Conservation (phyloP, 208 protist species). For the Wallacemonas sp. region DNA sequence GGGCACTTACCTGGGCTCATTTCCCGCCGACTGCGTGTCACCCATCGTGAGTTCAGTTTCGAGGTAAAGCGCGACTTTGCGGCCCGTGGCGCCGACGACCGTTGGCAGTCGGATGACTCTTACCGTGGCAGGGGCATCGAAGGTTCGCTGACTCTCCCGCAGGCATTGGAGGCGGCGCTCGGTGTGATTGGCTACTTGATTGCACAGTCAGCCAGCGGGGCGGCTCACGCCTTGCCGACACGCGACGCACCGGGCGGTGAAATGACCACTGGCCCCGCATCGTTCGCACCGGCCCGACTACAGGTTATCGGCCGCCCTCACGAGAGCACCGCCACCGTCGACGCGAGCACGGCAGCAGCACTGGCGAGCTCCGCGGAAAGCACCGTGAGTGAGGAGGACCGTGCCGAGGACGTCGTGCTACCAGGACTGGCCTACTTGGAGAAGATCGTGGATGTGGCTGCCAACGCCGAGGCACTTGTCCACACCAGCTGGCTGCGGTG, state of each 20-base stretch:
- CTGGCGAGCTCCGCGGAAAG: conserved; percentile 1
- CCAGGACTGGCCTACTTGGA: conserved; percentile 74
- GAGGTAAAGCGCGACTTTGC: conserved; percentile 61
- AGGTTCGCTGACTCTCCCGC: conserved; percentile 25
- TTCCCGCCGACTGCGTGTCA: conserved; percentile 24
- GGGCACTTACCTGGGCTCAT: conserved; percentile 48
- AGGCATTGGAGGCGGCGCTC: conserved; percentile 43
- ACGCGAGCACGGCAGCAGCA: background rate
- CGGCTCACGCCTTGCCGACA: background rate
- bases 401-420: conserved; percentile 37
- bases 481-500: conserved; percentile 75
- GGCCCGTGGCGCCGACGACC: conserved; percentile 27
- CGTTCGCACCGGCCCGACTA: too few relatives aligned
- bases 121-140: conserved; percentile 29
- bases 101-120: conserved; percentile 31
- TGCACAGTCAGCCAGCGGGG: background rate
- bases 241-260: background rate
- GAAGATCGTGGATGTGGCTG: conserved; percentile 68
- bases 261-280: too few relatives aligned
- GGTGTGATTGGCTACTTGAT: conserved; percentile 39
- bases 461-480: conserved; percentile 64
- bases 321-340: background rate
- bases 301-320: too few relatives aligned
- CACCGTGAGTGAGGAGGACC: conserved; percentile 24
- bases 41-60: conserved; percentile 78